These are phyloP conservation scores for Marchantia polymorpha DNA, from an alignment of 225 moss, liverwort and hornwort species.

Conservation along the genomic window DNA sequence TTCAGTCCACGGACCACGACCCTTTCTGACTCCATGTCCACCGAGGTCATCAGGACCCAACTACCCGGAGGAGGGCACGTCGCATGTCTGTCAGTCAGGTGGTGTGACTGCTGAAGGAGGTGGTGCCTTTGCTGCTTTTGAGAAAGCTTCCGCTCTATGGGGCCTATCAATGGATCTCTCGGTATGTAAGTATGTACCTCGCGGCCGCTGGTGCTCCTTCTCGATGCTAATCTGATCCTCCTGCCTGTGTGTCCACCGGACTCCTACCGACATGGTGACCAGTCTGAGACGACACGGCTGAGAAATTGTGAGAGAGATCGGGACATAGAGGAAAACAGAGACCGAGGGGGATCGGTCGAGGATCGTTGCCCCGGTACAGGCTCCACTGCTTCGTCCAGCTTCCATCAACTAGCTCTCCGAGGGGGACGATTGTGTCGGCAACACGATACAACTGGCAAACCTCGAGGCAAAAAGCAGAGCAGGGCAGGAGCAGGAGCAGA, in stretches of 20 bases:
- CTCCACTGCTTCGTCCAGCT: too few relatives aligned
- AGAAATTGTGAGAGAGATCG: neutral
- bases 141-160: neutral
- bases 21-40: neutral
- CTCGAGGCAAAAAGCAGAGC: neutral
- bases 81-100: neutral
- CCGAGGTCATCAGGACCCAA: neutral
- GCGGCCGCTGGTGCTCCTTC: too few relatives aligned
- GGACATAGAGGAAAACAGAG: neutral
- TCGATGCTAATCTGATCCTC: neutral
- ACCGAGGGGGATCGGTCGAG: neutral
- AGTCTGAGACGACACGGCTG: neutral
- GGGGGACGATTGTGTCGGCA: constrained; percentile 1
- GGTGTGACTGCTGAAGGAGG: neutral
- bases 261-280: neutral
- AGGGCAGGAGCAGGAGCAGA: neutral
- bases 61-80: neutral
- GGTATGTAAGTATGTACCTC: too few relatives aligned
- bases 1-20: neutral
- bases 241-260: neutral
- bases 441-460: neutral
- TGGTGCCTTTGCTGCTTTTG: neutral
- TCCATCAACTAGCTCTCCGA: neutral
- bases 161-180: neutral
- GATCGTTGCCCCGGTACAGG: neutral